phyloP scores from a whole-genome alignment of 345 rosid species.

The Eucalyptus sp. region DNA sequence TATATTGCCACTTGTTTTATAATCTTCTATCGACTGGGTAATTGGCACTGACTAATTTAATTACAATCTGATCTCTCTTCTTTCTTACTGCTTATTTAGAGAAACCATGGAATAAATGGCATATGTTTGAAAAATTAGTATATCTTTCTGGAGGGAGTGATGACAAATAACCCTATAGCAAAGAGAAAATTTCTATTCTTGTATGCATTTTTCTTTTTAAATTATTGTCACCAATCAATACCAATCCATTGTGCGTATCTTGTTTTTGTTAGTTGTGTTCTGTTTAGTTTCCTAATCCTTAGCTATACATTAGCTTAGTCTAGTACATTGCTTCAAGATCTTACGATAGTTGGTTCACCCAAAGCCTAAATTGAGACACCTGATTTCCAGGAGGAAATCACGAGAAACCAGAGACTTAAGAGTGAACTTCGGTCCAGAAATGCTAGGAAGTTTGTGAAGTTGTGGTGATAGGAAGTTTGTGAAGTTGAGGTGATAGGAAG shows the following conservation, averaged over 20 bases:
- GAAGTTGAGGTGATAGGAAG: too few species aligned
- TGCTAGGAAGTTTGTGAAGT: background rate
- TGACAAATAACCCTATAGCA: background rate
- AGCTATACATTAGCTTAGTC: background rate
- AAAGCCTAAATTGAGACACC: background rate
- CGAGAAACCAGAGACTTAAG: slow-evolving; percentile 31
- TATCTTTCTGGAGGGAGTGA: background rate
- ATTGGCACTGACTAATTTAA: background rate
- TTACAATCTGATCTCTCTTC: background rate
- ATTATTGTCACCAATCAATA: background rate
- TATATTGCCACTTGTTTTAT: background rate
- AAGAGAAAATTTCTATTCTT: background rate
- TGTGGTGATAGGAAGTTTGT: background rate
- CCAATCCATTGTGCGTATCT: background rate
- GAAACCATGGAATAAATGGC: background rate
- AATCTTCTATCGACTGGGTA: background rate
- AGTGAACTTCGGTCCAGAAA: background rate
- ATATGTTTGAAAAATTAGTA: background rate
- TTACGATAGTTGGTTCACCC: background rate
- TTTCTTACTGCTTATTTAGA: background rate
- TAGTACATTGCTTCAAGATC: background rate
- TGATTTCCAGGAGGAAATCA: slow-evolving; percentile 37
- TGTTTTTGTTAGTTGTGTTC: background rate
- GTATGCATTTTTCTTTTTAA: background rate
- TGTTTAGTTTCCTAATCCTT: background rate